phyloP scores from a whole-genome alignment of 345 rosid species.

The Geranium rotundifolium region DNA sequence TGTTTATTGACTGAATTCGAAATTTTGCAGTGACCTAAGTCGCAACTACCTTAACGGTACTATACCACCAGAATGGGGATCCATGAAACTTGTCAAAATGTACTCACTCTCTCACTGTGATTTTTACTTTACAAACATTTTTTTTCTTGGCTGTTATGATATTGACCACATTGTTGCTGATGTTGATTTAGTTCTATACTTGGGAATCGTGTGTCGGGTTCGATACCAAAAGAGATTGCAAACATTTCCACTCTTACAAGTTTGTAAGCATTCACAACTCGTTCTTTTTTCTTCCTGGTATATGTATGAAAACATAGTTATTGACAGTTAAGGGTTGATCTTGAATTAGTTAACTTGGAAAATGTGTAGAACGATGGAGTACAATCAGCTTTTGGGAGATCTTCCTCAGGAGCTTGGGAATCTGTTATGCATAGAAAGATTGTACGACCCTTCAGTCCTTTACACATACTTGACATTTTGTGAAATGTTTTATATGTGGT shows the following conservation, averaged over 20 bases:
- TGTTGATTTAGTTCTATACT: no score
- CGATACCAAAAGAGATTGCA: constrained; percentile 3
- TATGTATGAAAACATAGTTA: background rate
- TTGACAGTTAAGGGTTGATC: no score
- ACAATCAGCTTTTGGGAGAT: background rate
- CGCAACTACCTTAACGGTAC: constrained; percentile 16
- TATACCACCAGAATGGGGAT: constrained; percentile 15
- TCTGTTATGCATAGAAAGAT: background rate
- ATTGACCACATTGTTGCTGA: background rate
- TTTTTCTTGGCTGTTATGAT: background rate
- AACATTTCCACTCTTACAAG: constrained; percentile 3
- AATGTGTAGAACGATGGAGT: background rate
- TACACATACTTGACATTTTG: background rate
- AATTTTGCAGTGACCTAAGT: constrained; percentile 7
- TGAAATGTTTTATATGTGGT: background rate
- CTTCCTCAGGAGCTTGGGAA: constrained; percentile 1
- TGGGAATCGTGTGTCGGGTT: constrained; percentile 7
- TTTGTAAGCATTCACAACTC: background rate
- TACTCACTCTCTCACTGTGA: background rate
- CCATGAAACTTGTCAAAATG: constrained; percentile 6
- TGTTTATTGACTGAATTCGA: no score
- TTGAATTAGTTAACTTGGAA: background rate
- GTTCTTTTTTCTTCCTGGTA: background rate
- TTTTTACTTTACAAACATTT: background rate
- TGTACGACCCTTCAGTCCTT: background rate